Percentiles rank a stretch among this genome's conserved stretches.
phyloP scores from a whole-genome alignment of 2,329 filamentous ascomycete species.

The Pseudophaeomoniella oleicola region DNA sequence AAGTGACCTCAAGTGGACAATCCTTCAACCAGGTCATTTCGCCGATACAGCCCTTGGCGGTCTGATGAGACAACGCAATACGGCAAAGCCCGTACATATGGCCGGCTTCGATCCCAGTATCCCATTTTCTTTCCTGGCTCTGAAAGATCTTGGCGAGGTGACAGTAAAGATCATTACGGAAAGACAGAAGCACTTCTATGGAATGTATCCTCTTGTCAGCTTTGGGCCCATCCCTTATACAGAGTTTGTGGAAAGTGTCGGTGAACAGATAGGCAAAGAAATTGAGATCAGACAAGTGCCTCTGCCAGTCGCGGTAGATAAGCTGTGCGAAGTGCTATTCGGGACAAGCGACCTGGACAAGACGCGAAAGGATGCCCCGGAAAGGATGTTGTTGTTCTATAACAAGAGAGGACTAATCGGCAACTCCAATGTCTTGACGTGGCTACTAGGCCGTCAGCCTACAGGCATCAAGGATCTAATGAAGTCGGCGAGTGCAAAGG shows the following conservation, averaged over 20 bases:
- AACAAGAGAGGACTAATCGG: slow-evolving; percentile 10
- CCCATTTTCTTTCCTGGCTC: slow-evolving; percentile 5
- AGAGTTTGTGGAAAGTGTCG: slow-evolving; percentile 3
- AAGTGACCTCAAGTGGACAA: slow-evolving; percentile 18
- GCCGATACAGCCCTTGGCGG: slow-evolving; percentile 15
- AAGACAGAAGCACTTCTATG: slow-evolving; percentile 9
- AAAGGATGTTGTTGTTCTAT: slow-evolving; percentile 12
- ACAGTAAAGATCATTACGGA: slow-evolving; percentile 7
- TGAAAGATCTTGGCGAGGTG: slow-evolving; percentile 10
- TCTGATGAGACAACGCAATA: slow-evolving; percentile 1
- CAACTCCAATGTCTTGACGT: slow-evolving; percentile 12
- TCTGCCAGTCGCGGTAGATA: slow-evolving; percentile 5
- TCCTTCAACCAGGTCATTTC: slow-evolving; percentile 20
- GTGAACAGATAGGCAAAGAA: slow-evolving; percentile 4
- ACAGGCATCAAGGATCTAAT: slow-evolving; percentile 3
- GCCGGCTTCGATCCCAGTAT: slow-evolving; percentile 5
- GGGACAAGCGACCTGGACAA: background rate
- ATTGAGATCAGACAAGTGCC: slow-evolving; percentile 4
- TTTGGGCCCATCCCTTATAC: slow-evolving; percentile 5
- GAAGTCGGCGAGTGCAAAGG: background rate
- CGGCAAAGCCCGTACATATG: slow-evolving; percentile 2
- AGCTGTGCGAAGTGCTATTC: background rate
- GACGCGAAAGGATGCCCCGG: slow-evolving; percentile 6
- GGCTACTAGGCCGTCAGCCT: slow-evolving; percentile 12
- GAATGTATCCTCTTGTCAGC: slow-evolving; percentile 9